These are phyloP conservation scores for Colletotrichum sp. DNA, from an alignment of 2,329 filamentous ascomycete species.

Conservation along the genomic window DNA sequence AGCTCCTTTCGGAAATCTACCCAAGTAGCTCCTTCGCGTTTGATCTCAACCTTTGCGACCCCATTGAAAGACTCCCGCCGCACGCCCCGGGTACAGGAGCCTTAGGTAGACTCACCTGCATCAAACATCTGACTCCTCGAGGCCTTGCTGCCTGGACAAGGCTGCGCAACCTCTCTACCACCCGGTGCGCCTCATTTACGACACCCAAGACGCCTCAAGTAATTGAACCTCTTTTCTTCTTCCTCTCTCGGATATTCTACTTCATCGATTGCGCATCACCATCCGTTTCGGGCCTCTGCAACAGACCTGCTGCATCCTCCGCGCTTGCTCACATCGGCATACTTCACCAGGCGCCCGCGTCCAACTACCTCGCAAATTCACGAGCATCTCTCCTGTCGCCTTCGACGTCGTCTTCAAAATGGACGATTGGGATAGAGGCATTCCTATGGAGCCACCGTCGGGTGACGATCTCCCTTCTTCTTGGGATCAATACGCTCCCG, in stretches of 20 bases:
- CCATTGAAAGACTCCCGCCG: not conserved
- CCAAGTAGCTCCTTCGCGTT: not conserved
- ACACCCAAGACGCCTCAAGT: not conserved
- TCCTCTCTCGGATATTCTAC: not conserved
- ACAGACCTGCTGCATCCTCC: not conserved
- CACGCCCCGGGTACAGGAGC: not conserved
- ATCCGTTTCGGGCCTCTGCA: not conserved
- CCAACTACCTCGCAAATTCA: not conserved
- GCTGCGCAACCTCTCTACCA: not conserved
- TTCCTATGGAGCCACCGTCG: not conserved
- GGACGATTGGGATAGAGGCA: not conserved
- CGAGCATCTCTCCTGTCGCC: not conserved
- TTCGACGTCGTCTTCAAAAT: not conserved
- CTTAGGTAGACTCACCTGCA: not conserved
- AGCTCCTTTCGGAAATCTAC: not conserved
- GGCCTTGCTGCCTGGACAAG: conserved; percentile 16
- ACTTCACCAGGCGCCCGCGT: not conserved
- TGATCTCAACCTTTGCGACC: not conserved
- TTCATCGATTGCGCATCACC: not conserved
- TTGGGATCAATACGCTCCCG: not conserved
- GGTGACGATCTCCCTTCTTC: not conserved
- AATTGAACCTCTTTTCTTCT: not conserved
- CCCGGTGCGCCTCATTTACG: not conserved
- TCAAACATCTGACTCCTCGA: conserved; percentile 7
- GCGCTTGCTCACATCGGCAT: not conserved